Base-by-base conservation (phyloP, 768 basidiomycete genomes). In the Boletus barrowsii region DNA sequence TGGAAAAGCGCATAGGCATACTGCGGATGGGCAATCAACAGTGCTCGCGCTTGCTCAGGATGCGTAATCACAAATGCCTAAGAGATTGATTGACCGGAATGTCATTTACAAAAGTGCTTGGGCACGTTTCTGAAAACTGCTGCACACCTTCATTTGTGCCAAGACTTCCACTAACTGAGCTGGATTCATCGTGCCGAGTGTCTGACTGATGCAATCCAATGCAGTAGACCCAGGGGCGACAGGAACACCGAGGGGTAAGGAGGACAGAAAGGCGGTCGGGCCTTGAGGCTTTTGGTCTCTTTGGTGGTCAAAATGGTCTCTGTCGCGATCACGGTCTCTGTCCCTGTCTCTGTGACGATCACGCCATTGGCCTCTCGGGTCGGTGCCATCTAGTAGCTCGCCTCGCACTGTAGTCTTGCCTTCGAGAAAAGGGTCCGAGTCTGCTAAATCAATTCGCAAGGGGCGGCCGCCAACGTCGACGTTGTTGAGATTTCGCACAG, bases 1-100 rank as follows among this genome's bases (percentile, higher is more conserved):
- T 98, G 95, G 77, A 98, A 97, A 14, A 98, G 79, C 5, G 97
- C 97, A 69, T 98, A 98, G 2, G 93, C 88, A 5, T 97, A 80
- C 72, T 98, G 96, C 17, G 97, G 97, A 62, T 98, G 88, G 17
- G 84, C 78, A 24, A 83, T 75, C 42, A 99, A 80, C 37, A 98
- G 75, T 2, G 79, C 75, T 49, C 86, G 80, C 33, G 96, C 95
- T 72, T 94, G 88, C 47, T 96, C 93, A 10, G 95, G 93, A 55
- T 93, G 87, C 0, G 86, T 91, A 42, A 91, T 87, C 32, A 98
- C 88, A 66, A 96, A 93, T 3, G 90, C 90, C 97, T 99, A 66
- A 48, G 49, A 22, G 41, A 47, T 54, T 40, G 50, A 53, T 48
- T n/a, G 47, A 37, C 49, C 52, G 47, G 35, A 37, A 32, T 42